Evolutionary conservation across 768 basidiomycete species (phyloP).

Genomic region (Russula earlei): DNA sequence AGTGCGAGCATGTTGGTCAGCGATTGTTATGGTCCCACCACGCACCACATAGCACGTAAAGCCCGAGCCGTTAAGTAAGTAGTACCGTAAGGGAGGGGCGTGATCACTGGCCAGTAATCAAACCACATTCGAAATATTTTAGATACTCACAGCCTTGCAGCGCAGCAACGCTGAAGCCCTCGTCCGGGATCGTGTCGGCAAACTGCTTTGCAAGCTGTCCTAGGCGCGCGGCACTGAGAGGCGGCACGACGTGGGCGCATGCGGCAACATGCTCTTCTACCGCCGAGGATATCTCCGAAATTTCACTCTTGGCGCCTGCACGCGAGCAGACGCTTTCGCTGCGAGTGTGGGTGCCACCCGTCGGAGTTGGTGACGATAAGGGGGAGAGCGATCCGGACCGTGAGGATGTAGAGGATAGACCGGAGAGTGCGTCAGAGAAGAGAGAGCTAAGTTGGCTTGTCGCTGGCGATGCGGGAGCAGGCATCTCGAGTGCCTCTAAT

Average conservation of each 20-base stretch:
- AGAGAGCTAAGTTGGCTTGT: slow-evolving; percentile 39
- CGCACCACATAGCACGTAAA: slow-evolving; percentile 16
- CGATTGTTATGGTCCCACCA: slow-evolving; percentile 21
- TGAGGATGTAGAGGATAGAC: slow-evolving; percentile 30
- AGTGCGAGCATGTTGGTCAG: slow-evolving; percentile 10
- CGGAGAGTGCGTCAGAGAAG: slow-evolving; percentile 37
- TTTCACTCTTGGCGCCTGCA: slow-evolving; percentile 26
- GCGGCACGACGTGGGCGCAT: slow-evolving; percentile 53
- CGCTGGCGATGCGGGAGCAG: slow-evolving; percentile 31
- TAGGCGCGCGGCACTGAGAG: slow-evolving; percentile 55
- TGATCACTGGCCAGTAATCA: slow-evolving; percentile 20
- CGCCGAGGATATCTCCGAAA: slow-evolving; percentile 52
- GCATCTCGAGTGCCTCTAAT: slow-evolving; percentile 39
- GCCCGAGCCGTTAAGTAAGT: slow-evolving; percentile 6
- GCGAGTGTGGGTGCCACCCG: slow-evolving; percentile 17
- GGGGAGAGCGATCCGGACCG: slow-evolving; percentile 28
- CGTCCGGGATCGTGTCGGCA: slow-evolving; percentile 73
- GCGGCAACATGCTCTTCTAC: slow-evolving; percentile 49
- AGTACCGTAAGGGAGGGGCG: slow-evolving; percentile 4
- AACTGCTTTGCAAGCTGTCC: slow-evolving; percentile 67
- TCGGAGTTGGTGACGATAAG: slow-evolving; percentile 15
- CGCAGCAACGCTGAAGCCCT: slow-evolving; percentile 82
- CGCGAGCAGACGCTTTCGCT: slow-evolving; percentile 19
- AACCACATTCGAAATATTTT: slow-evolving; percentile 14
- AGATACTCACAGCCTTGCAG: slow-evolving; percentile 76